Evolutionary conservation across 2,329 filamentous ascomycete species (phyloP), one percentile per base, ranked within the genome.

Genomic region (Whalleya microplaca): DNA sequence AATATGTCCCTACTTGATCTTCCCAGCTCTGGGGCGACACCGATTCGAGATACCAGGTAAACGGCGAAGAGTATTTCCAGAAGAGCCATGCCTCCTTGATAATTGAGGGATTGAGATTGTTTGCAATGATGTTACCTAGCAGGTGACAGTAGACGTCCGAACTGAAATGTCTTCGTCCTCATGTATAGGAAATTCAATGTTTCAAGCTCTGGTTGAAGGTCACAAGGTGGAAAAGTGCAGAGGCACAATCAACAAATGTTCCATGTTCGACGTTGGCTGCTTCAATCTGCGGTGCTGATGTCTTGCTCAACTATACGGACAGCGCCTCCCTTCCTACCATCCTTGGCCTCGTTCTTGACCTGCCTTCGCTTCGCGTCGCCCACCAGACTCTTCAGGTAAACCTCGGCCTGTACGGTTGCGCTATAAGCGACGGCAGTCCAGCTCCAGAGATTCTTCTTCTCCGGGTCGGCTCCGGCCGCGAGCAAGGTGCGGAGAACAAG

Each of bases 371-470:
- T 84, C 69, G 89, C 83, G 66, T 95, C 91, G 0, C 81, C 81
- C 3, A 95, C 86, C 51, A 96, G 74, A 14, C 85, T 85, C 74
- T 90, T 91, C 59, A 95, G 87, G 70, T 96, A 95, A 0, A 92
- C 89, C 73, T 96, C 91, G 1, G 91, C 90, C 69, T 92, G 88
- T 7, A 92, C 87, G 0, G 90, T 94, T 14, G 90, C 86, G 60
- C 87, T 91, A 72, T 96, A 96, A 18, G 88, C 85, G n/a, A 92
- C 81, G 0, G 92, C 89, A 1, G 87, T 92, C 90, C 92, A 96
- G 69, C 85, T 88, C 79, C 88, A 91, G 2, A 85, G 77, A 69
- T 96, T 96, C 64, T 81, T 81, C 53, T 84, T 84, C 52, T 88
- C 80, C 0, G 90, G 84, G 64, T 92, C 88, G 0, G 92, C 91